Conservation (phyloP, 768 basidiomycete species). For the Cyclocybe aegerita region DNA sequence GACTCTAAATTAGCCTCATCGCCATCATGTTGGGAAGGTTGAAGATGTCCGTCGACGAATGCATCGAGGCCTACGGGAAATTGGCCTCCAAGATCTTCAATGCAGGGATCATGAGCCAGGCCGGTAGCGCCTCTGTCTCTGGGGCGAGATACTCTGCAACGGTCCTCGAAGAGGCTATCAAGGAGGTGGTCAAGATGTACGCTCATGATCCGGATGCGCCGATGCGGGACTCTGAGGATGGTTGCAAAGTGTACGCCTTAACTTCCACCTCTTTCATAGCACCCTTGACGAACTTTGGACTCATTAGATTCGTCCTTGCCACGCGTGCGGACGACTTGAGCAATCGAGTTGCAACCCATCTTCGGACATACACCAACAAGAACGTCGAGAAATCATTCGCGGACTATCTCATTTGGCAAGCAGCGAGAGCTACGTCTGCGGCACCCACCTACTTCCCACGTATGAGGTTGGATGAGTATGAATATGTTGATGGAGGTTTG, state of each 20-base stretch:
- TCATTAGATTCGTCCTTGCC: conserved; percentile 25
- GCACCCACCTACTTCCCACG: conserved; percentile 30
- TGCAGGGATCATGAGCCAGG: conserved; percentile 10
- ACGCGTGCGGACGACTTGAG: conserved; percentile 22
- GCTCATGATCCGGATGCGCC: conserved; percentile 24
- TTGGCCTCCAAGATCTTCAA: conserved; percentile 31
- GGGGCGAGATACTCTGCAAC: conserved; percentile 23
- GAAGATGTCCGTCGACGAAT: conserved; percentile 33
- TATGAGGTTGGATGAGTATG: conserved; percentile 23
- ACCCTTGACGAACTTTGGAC: background rate
- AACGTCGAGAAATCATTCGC: conserved; percentile 24
- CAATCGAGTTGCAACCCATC: conserved; percentile 24
- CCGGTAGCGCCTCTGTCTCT: conserved; percentile 14
- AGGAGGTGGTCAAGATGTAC: conserved; percentile 21
- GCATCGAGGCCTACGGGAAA: conserved; percentile 24
- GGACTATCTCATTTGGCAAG: conserved; percentile 32
- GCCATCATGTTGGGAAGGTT: conserved; percentile 38
- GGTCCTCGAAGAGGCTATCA: conserved; percentile 25
- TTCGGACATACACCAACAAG: conserved; percentile 27
- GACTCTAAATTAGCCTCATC: conserved; percentile 21
- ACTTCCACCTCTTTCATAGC: background rate
- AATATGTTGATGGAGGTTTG: conserved; percentile 32
- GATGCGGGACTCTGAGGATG: conserved; percentile 21
- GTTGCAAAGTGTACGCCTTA: conserved; percentile 31
- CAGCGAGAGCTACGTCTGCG: conserved; percentile 33